Evolutionary conservation across 768 basidiomycete species (phyloP), one percentile per base, ranked within the genome.

Genomic region (Scleroderma citrinum): DNA sequence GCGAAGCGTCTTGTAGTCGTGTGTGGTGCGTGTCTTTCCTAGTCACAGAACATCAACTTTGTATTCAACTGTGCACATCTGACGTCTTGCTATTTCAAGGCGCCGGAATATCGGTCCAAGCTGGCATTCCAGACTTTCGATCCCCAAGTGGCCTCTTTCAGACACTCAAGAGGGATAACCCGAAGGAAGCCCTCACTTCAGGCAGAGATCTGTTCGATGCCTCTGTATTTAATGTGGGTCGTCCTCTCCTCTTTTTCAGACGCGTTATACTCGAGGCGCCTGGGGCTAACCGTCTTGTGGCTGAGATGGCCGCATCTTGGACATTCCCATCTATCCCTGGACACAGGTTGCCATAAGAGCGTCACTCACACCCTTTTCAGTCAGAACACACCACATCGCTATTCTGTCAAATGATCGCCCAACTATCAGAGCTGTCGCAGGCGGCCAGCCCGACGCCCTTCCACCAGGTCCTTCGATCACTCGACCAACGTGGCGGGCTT

Each of bases 181-280:
- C 86, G 0, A 79, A 79, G 50, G 83, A 86, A 55, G 69, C 72
- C 19, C 69, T 91, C 63, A 71, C 77, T 32, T 86, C 85, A 4
- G 87, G 91, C 2, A 92, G 84, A 64, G 92, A 94, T 61, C 72
- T 95, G 3, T 95, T 95, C 59, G 88, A 94, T 73, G 88, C 89
- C 14, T 89, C 87, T 16, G 87, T 92, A 2, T 90, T 95, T 66
- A 83, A 82, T 56, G 92, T 93, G 68, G 70, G 81, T 39, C 2
- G 4, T 23, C 35, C 30, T 29, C 8, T 30, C 35, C 21, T 26
- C 41, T 31, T 51, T 36, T 30, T 32, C n/a, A 26, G 44, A 44
- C 29, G 48, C 31, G 40, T 46, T 39, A 37, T 21, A 30, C 44
- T 21, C 39, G 48, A 17, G 38, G 12, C 37, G 41, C 45, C 19